Evolutionary conservation across 305 asterid genomes (phyloP), one percentile per base, ranked within the genome.

Genomic region (Lippia alba): DNA sequence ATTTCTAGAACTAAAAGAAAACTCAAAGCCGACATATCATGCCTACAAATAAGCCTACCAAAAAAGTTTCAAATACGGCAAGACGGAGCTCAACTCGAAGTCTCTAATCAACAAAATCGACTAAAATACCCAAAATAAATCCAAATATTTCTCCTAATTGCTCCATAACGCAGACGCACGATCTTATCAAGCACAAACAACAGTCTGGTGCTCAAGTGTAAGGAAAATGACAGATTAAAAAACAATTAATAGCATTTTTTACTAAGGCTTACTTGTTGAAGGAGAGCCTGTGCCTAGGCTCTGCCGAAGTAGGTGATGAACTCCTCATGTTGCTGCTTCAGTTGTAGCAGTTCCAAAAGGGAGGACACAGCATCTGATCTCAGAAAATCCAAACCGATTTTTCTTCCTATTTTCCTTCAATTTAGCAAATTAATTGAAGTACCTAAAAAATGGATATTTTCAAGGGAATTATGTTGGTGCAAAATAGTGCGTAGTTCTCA

Each of bases 221-320:
- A 11, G 16, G 15, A 34, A 24, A 71, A 61, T 18, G 0, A 62
- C 14, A 58, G 24, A 40, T n/a, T 33, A 50, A 14, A 5, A 51
- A 56, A 57, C 11, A 19, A 56, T 4, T 17, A 16, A n/a, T 18
- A 10, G n/a, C 45, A 39, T 1, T 24, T 49, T 56, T 5, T 48
- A 64, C 32, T 8, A 11, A 44, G 24, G 66, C 85, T 67, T 78
- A 85, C 91, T 58, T 76, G 53, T 75, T 79, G 39, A 76, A 75
- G 55, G 86, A 75, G 73, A 73, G 73, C 81, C 91, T 79, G 3
- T 79, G 84, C 41, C 88, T 81, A 66, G 81, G 83, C 65, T 85
- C 88, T 46, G 66, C 67, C 19, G 83, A 78, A 66, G 78, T 77
- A 77, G 86, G 83, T 24, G 85, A 74, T 7, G 78, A 77, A 33